Base-by-base conservation (phyloP, 768 basidiomycete genomes). In the Suillus fuscotomentosus region DNA sequence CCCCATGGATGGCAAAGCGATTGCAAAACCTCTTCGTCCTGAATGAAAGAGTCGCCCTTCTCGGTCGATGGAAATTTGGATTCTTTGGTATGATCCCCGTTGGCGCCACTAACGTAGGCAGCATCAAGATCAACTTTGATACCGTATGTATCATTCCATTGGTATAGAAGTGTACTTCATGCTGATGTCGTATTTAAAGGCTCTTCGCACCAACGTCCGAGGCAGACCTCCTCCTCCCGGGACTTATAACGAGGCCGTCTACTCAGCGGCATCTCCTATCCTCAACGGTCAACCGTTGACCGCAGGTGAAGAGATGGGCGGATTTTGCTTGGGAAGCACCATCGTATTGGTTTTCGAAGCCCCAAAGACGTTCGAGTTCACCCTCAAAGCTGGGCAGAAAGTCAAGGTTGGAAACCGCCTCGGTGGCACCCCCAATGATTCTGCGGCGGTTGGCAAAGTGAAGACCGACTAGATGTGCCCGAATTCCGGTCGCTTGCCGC, bases 51-150 rank as follows among this genome's bases (percentile, higher is more conserved):
- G 97, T 99, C 10, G 95, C 96, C 2, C 82, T 99, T 24, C 86
- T 99, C 38, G 97, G 97, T 7, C 80, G 94, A 62, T 99, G 97
- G 97, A 88, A 87, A 72, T 81, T 97, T 70, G 97, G 97, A 1
- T 98, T 98, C 83, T 99, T 97, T 76, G 82, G 90, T 34, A 98
- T 98, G 95, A 88, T 97, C 0, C 97, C 97, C 11, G 97, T 99
- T 36, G 97, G 97, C 3, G 97, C 97, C 2, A 99, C 97, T 13
- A 99, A 99, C 75, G 97, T 99, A 60, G 97, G 97, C 5, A 92
- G 90, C 67, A 99, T 99, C 78, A 90, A 90, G 68, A 84, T 99
- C 73, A 96, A 97, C 75, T 99, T 99, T 76, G 97, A 99, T 75
- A 82, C 90, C 73, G 91, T 90, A 53, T 60, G 75, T 50, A 36